A percentile compares a stretch with the other conserved stretches of the same genome.
These are phyloP conservation scores for Glycine soja DNA, from an alignment of 306 rosid species.

Conservation along the genomic window DNA sequence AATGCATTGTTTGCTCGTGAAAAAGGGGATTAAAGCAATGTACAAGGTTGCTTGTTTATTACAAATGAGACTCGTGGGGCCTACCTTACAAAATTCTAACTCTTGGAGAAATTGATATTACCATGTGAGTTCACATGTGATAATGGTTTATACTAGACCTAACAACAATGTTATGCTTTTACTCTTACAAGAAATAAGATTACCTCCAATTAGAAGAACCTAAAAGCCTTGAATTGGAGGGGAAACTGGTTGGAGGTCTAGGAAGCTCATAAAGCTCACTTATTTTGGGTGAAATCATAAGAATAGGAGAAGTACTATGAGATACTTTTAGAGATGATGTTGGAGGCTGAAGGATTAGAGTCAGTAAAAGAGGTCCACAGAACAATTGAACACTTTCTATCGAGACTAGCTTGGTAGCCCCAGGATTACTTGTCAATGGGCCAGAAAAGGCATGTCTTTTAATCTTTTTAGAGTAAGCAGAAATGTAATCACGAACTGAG, in stretches of 20 bases:
- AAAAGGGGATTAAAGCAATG: no score
- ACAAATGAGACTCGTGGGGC: no score
- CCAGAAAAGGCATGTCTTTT: constrained; percentile 89
- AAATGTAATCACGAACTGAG: constrained; percentile 52
- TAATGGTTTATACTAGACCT: no score
- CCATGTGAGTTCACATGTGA: no score
- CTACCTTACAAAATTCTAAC: no score
- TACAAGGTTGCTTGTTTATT: no score
- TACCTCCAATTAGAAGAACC: no score
- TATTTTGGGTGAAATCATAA: constrained; percentile 80
- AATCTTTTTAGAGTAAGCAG: constrained; percentile 69
- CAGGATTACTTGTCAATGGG: constrained; percentile 73
- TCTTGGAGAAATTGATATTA: no score
- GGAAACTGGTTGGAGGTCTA: constrained; percentile 75
- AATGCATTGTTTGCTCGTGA: background rate
- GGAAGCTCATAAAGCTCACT: constrained; percentile 99
- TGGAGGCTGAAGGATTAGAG: constrained; percentile 69
- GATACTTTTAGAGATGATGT: constrained; percentile 78
- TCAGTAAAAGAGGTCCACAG: constrained; percentile 85
- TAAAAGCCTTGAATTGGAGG: constrained; percentile 64
- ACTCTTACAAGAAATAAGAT: no score
- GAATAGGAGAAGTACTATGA: constrained; percentile 77
- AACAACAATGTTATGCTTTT: no score
- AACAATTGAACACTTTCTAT: constrained; percentile 63
- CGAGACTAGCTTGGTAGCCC: constrained; percentile 61